These are phyloP conservation scores for Rosa rugosa DNA, from an alignment of 306 rosid genomes.

Conservation along the genomic window DNA sequence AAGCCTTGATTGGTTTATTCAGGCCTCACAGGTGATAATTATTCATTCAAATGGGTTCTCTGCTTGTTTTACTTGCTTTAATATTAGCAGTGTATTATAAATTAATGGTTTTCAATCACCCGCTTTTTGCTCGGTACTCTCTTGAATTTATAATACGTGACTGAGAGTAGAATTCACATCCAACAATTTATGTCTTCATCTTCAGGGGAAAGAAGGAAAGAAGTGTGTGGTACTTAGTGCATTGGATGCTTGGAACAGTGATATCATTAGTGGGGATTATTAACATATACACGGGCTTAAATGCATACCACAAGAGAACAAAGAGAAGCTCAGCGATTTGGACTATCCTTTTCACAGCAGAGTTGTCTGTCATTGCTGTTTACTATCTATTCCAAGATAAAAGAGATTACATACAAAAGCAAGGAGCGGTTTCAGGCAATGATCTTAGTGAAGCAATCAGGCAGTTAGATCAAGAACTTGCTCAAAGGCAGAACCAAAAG, in stretches of 20 bases:
- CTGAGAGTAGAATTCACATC: not conserved
- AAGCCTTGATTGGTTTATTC: constrained; percentile 72
- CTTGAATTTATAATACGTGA: not conserved
- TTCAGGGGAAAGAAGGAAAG: constrained; percentile 81
- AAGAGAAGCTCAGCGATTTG: constrained; percentile 59
- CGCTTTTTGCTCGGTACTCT: not conserved
- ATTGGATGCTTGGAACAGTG: constrained; percentile 84
- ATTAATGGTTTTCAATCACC: not conserved
- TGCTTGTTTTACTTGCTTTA: not conserved
- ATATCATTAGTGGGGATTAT: constrained; percentile 71
- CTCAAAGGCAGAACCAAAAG: constrained; percentile 47
- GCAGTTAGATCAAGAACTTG: constrained; percentile 36
- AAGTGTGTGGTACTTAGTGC: constrained; percentile 70
- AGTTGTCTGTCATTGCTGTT: constrained; percentile 65
- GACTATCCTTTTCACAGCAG: constrained; percentile 79
- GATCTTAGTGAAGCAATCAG: constrained; percentile 27
- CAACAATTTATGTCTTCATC: not conserved
- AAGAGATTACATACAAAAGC: constrained; percentile 70
- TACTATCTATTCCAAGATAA: constrained; percentile 84
- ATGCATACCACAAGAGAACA: constrained; percentile 70
- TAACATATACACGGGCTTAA: constrained; percentile 81
- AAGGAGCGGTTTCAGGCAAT: constrained; percentile 53
- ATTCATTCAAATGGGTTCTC: not conserved
- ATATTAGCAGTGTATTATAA: not conserved
- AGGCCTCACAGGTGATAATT: constrained; percentile 77